A percentile compares a stretch with the other conserved stretches of the same genome.
Conservation (phyloP, 1,284 basidiomycete species). For the Fereydounia khargensis region DNA sequence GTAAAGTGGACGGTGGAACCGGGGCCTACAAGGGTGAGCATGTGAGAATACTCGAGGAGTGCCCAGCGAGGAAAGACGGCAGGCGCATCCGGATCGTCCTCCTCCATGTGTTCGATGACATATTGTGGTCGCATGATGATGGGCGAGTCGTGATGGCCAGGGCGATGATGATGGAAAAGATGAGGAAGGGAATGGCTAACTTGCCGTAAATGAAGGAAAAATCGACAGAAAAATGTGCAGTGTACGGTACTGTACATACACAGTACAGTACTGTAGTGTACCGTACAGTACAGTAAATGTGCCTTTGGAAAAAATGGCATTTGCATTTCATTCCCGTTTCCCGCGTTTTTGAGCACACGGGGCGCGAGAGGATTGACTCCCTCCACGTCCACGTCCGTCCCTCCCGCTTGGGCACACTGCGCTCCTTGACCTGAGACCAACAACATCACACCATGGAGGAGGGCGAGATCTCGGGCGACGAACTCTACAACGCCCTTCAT, state of each 20-base stretch:
- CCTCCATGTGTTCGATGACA: slow-evolving; percentile 57
- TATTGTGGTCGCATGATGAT: slow-evolving; percentile 41
- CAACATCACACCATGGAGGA: slow-evolving; percentile 16
- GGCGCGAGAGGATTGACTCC: too few species aligned
- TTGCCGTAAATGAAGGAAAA: neutral
- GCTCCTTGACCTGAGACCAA: neutral
- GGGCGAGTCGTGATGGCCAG: neutral
- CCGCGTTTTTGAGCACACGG: too few species aligned
- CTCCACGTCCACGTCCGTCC: neutral
- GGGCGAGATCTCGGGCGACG: slow-evolving; percentile 20
- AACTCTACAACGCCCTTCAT: slow-evolving; percentile 33
- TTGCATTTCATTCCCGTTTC: too few species aligned
- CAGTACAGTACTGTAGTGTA: too few species aligned
- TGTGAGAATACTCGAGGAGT: slow-evolving; percentile 66
- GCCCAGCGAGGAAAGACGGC: slow-evolving; percentile 52
- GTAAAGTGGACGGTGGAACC: slow-evolving; percentile 74
- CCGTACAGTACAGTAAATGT: too few species aligned
- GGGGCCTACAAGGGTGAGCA: slow-evolving; percentile 73
- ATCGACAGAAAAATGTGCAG: neutral
- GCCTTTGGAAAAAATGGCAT: too few species aligned
- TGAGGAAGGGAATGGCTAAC: neutral
- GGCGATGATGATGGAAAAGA: neutral
- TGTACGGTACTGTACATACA: too few species aligned
- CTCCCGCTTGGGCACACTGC: neutral
- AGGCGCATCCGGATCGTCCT: slow-evolving; percentile 49